Percentiles rank a stretch among this genome's conserved stretches.
phyloP scores from a whole-genome alignment of 495 filamentous ascomycete species.

The Penicillium ochrochloron region DNA sequence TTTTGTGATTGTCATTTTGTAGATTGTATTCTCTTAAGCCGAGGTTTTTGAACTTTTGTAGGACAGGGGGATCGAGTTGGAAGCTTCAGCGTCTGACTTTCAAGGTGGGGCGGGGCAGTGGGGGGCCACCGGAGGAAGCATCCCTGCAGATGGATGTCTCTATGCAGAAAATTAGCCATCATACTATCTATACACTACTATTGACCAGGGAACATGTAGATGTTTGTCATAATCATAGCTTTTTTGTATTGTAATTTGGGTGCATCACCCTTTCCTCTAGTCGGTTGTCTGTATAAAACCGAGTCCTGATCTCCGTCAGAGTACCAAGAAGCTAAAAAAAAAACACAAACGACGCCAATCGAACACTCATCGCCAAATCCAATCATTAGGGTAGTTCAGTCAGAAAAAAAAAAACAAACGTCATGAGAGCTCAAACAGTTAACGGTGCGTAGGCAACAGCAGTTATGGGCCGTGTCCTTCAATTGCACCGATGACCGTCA shows the following conservation, averaged over 20 bases:
- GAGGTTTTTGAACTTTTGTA: not conserved
- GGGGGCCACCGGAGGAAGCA: not conserved
- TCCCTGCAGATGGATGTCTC: not conserved
- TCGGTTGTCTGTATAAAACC: conserved; percentile 5
- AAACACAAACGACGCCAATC: not conserved
- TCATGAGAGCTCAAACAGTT: not conserved
- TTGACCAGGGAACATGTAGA: not conserved
- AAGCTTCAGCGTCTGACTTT: conserved; percentile 6
- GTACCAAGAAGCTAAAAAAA: not conserved
- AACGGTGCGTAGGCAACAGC: not conserved
- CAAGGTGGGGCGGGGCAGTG: not conserved
- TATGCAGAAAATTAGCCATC: no score
- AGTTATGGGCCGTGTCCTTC: not conserved
- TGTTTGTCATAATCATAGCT: not conserved
- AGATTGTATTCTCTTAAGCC: not conserved
- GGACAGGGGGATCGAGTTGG: not conserved
- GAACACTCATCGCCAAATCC: not conserved
- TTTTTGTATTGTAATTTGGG: conserved; percentile 7
- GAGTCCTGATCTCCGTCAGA: not conserved
- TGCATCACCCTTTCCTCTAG: conserved; percentile 2
- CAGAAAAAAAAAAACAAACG: not conserved
- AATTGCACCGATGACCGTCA: not conserved
- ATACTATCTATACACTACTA: not conserved
- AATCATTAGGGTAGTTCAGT: not conserved
- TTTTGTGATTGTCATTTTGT: conserved; percentile 5